A percentile compares a stretch with the other conserved stretches of the same genome.
phyloP scores from a whole-genome alignment of 2,329 filamentous ascomycete genomes.

The Didymella segeticola region DNA sequence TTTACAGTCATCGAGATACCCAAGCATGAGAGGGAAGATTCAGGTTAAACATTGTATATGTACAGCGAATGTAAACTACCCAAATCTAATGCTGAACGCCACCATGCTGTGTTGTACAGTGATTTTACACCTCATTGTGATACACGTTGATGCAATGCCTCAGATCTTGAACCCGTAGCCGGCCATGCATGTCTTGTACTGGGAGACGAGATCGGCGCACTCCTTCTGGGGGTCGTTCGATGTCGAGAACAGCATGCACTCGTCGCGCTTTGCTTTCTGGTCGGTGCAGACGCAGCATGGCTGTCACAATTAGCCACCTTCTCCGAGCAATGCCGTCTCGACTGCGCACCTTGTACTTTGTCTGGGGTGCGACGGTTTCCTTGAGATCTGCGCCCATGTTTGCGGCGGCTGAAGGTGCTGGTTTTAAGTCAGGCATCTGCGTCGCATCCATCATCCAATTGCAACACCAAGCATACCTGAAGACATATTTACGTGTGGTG shows the following conservation, averaged over 20 bases:
- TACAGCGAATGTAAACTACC: slow-evolving; percentile 16
- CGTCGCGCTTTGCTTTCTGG: slow-evolving; percentile 89
- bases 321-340: background rate
- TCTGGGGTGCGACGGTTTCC: slow-evolving; percentile 44
- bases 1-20: slow-evolving; percentile 12
- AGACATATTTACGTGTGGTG: slow-evolving; percentile 13
- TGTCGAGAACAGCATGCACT: slow-evolving; percentile 98
- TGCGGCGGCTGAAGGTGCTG: slow-evolving; percentile 45
- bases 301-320: slow-evolving; percentile 54
- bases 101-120: slow-evolving; percentile 44
- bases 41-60: slow-evolving; percentile 30
- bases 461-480: slow-evolving; percentile 7
- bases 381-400: slow-evolving; percentile 57
- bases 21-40: slow-evolving; percentile 38
- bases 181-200: slow-evolving; percentile 91
- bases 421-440: background rate
- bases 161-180: slow-evolving; percentile 82
- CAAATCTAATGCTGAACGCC: slow-evolving; percentile 37
- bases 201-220: slow-evolving; percentile 80
- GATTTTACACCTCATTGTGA: slow-evolving; percentile 5
- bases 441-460: background rate
- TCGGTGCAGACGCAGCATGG: slow-evolving; percentile 98
- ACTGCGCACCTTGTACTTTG: slow-evolving; percentile 54
- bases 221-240: slow-evolving; percentile 81
- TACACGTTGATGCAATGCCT: slow-evolving; percentile 6